Evolutionary conservation across 257 asterid species (phyloP).

Genomic region (Pogostemon cablin): DNA sequence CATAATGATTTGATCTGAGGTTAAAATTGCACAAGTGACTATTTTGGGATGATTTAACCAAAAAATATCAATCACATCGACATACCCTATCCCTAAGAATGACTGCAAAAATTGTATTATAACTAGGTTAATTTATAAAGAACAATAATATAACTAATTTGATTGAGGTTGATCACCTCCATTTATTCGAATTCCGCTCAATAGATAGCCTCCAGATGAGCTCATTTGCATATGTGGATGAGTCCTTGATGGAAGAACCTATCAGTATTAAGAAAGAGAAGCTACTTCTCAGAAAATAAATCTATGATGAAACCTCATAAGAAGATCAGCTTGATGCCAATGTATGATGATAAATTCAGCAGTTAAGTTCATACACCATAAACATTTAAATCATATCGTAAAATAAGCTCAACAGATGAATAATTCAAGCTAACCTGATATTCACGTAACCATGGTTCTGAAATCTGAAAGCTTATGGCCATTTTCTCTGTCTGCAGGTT

Average conservation of each 20-base stretch:
- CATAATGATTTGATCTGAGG: background rate
- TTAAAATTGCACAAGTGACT: background rate
- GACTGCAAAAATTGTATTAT: background rate
- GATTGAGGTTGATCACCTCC: constrained; percentile 29
- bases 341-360: background rate
- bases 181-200: constrained; percentile 74
- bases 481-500: constrained; percentile 78
- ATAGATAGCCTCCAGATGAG: constrained; percentile 77
- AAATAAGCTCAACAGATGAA: constrained; percentile 6
- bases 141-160: background rate
- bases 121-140: background rate
- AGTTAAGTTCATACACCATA: background rate
- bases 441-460: constrained; percentile 92
- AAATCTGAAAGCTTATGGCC: constrained; percentile 80
- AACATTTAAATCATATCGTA: background rate
- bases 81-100: background rate
- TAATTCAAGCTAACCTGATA: constrained; percentile 65
- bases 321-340: background rate
- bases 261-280: background rate
- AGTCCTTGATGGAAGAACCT: constrained; percentile 94
- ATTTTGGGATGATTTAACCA: too few relatives aligned
- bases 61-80: background rate
- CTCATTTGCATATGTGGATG: constrained; percentile 99
- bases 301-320: background rate
- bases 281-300: background rate